A percentile compares a stretch with the other conserved stretches of the same genome.
phyloP scores from a whole-genome alignment of 202 grass and related monocot species.

The Zizania palustris region DNA sequence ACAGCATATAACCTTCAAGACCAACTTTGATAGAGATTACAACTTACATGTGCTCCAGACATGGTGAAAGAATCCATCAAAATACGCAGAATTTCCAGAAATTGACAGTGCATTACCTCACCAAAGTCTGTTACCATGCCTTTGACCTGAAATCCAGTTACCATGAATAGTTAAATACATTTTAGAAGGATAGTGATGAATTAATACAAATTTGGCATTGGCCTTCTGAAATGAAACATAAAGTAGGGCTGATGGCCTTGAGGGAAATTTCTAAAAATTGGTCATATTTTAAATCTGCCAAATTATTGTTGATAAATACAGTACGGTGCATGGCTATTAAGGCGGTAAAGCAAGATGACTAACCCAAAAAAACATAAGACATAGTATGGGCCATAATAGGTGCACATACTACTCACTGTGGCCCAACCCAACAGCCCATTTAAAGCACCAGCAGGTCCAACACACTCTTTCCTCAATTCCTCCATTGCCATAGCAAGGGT shows the following conservation, averaged over 20 bases:
- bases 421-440: too few relatives aligned
- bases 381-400: too few relatives aligned
- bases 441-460: too few relatives aligned
- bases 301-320: too few relatives aligned
- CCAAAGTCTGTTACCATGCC: conserved; percentile 93
- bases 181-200: conserved; percentile 1
- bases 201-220: conserved; percentile 8
- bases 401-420: too few relatives aligned
- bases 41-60: conserved; percentile 81
- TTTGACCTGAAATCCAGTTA: conserved; percentile 67
- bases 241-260: not conserved
- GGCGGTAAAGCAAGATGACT: too few relatives aligned
- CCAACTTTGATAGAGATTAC: conserved; percentile 16
- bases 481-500: too few relatives aligned
- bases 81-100: conserved; percentile 97
- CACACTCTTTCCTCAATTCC: too few relatives aligned
- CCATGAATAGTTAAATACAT: not conserved
- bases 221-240: not conserved
- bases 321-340: too few relatives aligned
- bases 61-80: conserved; percentile 87
- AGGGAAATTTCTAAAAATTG: conserved; percentile 9
- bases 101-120: conserved; percentile 98
- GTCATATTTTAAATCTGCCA: not conserved
- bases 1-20: conserved; percentile 15
- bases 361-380: too few relatives aligned